phyloP scores from a whole-genome alignment of 257 asterid species.

The Gentiana dahurica region DNA sequence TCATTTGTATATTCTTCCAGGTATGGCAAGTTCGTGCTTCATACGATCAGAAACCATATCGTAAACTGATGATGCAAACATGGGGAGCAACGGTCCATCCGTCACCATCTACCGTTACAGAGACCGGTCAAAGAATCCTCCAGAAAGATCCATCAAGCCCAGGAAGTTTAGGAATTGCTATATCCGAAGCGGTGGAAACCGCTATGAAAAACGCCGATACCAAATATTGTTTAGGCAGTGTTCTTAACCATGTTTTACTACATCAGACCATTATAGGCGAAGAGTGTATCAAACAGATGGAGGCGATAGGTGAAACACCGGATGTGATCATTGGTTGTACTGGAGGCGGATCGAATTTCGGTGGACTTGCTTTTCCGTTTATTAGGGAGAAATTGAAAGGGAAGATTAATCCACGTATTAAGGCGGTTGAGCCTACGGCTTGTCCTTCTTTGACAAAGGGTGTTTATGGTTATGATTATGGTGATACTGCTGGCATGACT shows the following conservation, averaged over 20 bases:
- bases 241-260: constrained; percentile 78
- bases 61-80: constrained; percentile 91
- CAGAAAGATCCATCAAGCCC: constrained; percentile 62
- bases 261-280: constrained; percentile 92
- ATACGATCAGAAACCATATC: constrained; percentile 85
- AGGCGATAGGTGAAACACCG: constrained; percentile 71
- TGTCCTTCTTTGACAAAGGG: constrained; percentile 96
- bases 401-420: constrained; percentile 51
- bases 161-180: constrained; percentile 92
- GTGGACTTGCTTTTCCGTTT: constrained; percentile 84
- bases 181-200: constrained; percentile 91
- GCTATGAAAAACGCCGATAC: constrained; percentile 57
- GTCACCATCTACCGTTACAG: constrained; percentile 69
- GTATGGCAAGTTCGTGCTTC: constrained; percentile 98
- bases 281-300: constrained; percentile 93
- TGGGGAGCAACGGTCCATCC: constrained; percentile 99
- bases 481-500: constrained; percentile 95
- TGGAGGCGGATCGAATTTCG: constrained; percentile 92
- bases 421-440: constrained; percentile 90
- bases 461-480: constrained; percentile 77
- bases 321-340: constrained; percentile 92
- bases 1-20: constrained; percentile 15
- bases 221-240: constrained; percentile 86
- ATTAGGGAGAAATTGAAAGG: constrained; percentile 78
- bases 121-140: constrained; percentile 57